Percentiles rank a stretch among this genome's conserved stretches.
Conservation (phyloP, 441 rosid genomes). For the Erodium chrysanthum region DNA sequence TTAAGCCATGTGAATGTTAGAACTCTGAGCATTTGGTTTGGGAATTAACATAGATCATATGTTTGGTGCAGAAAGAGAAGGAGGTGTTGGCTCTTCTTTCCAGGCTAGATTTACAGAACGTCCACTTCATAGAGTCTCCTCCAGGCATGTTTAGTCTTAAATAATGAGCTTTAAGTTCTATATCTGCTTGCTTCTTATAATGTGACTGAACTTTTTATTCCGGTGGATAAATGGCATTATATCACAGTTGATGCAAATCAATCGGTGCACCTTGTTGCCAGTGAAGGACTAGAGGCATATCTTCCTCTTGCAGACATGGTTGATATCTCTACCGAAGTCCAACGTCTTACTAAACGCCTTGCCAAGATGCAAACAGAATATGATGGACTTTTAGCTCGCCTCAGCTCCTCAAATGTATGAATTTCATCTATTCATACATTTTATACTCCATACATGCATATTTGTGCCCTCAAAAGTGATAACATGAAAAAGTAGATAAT, state of each 20-base stretch:
- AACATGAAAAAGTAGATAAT: too few relatives aligned
- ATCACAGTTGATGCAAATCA: slow-evolving; percentile 59
- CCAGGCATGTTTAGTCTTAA: slow-evolving; percentile 40
- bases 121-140: slow-evolving; percentile 51
- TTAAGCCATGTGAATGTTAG: background rate
- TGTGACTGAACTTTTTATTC: slow-evolving; percentile 2
- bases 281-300: slow-evolving; percentile 92
- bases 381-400: slow-evolving; percentile 60
- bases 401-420: slow-evolving; percentile 61
- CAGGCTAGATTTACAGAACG: slow-evolving; percentile 57
- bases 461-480: background rate
- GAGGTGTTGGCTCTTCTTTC: slow-evolving; percentile 76
- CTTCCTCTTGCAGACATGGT: slow-evolving; percentile 92
- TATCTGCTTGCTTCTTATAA: background rate
- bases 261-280: slow-evolving; percentile 83
- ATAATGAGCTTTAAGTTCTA: background rate
- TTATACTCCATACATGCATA: background rate
- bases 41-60: slow-evolving; percentile 2
- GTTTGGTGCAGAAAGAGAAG: slow-evolving; percentile 60
- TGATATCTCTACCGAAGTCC: slow-evolving; percentile 74
- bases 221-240: slow-evolving; percentile 6
- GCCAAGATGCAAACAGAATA: slow-evolving; percentile 78
- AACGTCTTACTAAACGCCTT: slow-evolving; percentile 81
- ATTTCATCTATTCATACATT: slow-evolving; percentile 10
- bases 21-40: background rate